A percentile compares a stretch with the other conserved stretches of the same genome.
phyloP scores from a whole-genome alignment of 2,329 filamentous ascomycete genomes.

The Alternaria sp. region DNA sequence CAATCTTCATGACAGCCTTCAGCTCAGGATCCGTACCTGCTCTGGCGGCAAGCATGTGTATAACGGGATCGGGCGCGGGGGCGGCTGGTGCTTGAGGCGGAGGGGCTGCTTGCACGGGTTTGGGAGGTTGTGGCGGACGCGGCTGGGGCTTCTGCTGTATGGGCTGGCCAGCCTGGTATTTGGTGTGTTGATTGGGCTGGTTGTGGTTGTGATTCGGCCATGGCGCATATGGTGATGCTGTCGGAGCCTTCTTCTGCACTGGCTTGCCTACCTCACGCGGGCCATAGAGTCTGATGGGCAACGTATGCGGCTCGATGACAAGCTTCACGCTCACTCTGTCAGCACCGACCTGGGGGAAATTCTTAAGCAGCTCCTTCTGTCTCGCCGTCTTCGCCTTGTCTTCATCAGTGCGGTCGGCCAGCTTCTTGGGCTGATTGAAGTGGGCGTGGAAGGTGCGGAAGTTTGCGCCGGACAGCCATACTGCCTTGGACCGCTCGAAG shows the following conservation, averaged over 20 bases:
- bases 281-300: constrained; percentile 66
- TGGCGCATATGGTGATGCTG: constrained; percentile 38
- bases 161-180: constrained; percentile 32
- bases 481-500: constrained; percentile 72
- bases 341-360: constrained; percentile 47
- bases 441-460: constrained; percentile 51
- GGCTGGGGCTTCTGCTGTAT: constrained; percentile 32
- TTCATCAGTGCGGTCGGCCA: constrained; percentile 71
- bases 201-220: constrained; percentile 48
- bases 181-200: constrained; percentile 36
- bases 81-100: constrained; percentile 34
- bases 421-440: constrained; percentile 48
- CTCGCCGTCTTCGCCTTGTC: constrained; percentile 64
- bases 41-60: constrained; percentile 78
- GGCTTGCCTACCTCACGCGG: constrained; percentile 38
- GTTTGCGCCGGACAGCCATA: constrained; percentile 49
- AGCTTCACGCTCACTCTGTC: constrained; percentile 54
- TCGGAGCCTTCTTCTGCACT: constrained; percentile 40
- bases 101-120: constrained; percentile 36
- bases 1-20: constrained; percentile 82
- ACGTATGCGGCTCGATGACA: constrained; percentile 79
- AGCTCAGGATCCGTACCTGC: constrained; percentile 76
- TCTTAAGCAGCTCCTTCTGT: constrained; percentile 60
- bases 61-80: constrained; percentile 74
- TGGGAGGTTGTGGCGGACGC: constrained; percentile 35